Evolutionary conservation across 108 stramenopile genomes (phyloP), one percentile per base, ranked within the genome.

Genomic region (Nitzschia sp.): DNA sequence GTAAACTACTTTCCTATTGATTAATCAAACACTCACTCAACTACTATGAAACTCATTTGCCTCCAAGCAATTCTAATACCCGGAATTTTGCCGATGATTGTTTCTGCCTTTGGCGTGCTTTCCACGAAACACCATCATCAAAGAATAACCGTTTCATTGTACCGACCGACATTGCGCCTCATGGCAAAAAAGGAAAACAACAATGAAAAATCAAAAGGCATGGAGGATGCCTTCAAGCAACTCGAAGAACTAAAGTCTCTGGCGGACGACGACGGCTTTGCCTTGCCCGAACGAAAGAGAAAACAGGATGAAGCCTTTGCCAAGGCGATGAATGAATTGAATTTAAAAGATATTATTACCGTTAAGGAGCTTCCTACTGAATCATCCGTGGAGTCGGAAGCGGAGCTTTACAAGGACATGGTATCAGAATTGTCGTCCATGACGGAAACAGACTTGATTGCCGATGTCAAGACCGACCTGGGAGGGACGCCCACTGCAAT

Each of bases 211-310:
- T 30, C 46, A 23, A 25, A 26, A 32, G 80, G 80, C 34, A 85
- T 85, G 84, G 77, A 74, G 19, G 77, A 78, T 36, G 84, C 84
- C 28, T 85, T 85, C 59, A 56, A 51, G 21, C 60, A 78, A 58
- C 55, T 85, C 29, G 78, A 81, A 18, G 25, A 68, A 18, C 69
- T 83, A 2, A 45, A 56, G 13, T 71, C 73, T 15, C 30, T 78
- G 21, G 79, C 58, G n/a, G 77, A 78, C 6, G 55, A 34, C 46
- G 42, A 27, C 29, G 31, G 15, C 23, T 17, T 47, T 17, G 29
- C 54, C n/a, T 17, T 65, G 26, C 54, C 38, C 27, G 64, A 46
- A 26, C 23, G 46, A 48, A 46, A 55, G 13, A 45, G 51, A 23
- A 28, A 74, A 60, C 47, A 54, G 35, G 68, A 76, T 54, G 68